Evolutionary conservation across 345 rosid genomes (phyloP), one percentile per base, ranked within the genome.

Genomic region (Aurinia saxatilis): DNA sequence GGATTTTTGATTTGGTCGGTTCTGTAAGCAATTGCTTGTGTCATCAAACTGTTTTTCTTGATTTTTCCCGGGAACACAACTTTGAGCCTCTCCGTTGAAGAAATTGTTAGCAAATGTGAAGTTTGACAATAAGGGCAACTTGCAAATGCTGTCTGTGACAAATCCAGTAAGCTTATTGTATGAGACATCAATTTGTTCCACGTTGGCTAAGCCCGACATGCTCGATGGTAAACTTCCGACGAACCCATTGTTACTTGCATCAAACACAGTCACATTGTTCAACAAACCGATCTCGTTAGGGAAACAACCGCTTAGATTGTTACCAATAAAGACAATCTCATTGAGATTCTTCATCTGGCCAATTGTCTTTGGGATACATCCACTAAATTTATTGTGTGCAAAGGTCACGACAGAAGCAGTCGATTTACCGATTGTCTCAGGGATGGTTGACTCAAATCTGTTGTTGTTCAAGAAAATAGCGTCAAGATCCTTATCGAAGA

Each of bases 391-490:
- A 75, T 92, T 92, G 56, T 81, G 53, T 0, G 91, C 93, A 35
- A 92, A 83, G 1, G 89, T 69, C 35, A 85, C 78, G 1, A 90
- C 86, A 0, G 93, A 79, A 19, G 68, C 89, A 0, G 79, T 68
- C 21, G 95, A 92, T 61, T 80, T 67, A 1, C 98, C 96, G 0
- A 92, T 62, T 5, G 89, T 69, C 7, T 82, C 81, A 0, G 98
- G 95, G 41, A 89, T 84, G 21, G 45, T 16, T n/a, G 84, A 81
- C 18, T 77, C 68, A 65, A 92, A 89, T 44, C 98, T 71, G 57
- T 92, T 92, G 67, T 89, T 65, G 76, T 92, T 89, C 76, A 92
- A 53, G 68, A 92, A 83, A 60, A 89, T 35, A 1, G 93, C 93
- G 37, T 92, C 98, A 0, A 89, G 69, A 5, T 72, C 76, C 71